These are phyloP conservation scores for Neurospora sp. DNA, from an alignment of 2,329 filamentous ascomycete species.

Conservation along the genomic window DNA sequence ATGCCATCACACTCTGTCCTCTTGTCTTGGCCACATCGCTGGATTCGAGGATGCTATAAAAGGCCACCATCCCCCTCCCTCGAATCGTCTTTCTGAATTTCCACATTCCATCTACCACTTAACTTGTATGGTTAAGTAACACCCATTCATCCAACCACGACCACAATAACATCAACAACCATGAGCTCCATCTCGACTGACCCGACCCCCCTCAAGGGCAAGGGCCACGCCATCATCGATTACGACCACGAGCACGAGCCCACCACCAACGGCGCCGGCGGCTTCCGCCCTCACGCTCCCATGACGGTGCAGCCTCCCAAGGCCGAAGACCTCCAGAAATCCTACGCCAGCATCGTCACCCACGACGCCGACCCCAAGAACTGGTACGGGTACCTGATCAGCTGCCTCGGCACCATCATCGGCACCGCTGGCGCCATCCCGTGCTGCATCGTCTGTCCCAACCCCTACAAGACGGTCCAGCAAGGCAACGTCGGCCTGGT, in stretches of 20 bases:
- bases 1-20: not conserved
- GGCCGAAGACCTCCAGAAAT: slow-evolving; percentile 74
- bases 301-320: slow-evolving; percentile 72
- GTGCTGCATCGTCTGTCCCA: slow-evolving; percentile 85
- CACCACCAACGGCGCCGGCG: slow-evolving; percentile 13
- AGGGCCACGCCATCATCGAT: not conserved
- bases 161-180: not conserved
- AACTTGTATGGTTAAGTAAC: not conserved
- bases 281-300: slow-evolving; percentile 41
- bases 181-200: not conserved
- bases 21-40: not conserved
- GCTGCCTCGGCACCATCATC: slow-evolving; percentile 59
- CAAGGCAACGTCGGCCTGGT: slow-evolving; percentile 94
- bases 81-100: not conserved
- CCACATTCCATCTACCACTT: not conserved
- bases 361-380: slow-evolving; percentile 63
- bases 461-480: slow-evolving; percentile 85
- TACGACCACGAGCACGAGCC: not conserved
- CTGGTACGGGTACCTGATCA: slow-evolving; percentile 78
- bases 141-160: not conserved
- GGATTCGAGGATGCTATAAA: not conserved
- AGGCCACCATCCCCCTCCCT: not conserved
- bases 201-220: not conserved
- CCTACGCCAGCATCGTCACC: slow-evolving; percentile 57
- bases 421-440: slow-evolving; percentile 80